These are phyloP conservation scores for Erodium trifolium DNA, from an alignment of 441 rosid species.

Conservation along the genomic window DNA sequence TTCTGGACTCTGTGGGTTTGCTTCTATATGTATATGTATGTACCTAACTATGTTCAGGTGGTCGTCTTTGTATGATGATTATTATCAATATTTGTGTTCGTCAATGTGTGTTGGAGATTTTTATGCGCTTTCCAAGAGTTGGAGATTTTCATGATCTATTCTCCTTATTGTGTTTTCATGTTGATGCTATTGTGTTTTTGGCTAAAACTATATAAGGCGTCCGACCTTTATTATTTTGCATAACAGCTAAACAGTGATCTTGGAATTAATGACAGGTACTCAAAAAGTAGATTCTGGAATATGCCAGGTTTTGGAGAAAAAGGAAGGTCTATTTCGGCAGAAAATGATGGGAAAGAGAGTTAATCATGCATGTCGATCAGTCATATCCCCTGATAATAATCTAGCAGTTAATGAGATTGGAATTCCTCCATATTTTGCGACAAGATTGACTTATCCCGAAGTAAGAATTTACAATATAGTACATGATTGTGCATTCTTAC, in stretches of 20 bases:
- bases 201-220: not conserved
- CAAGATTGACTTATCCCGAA: constrained; percentile 95
- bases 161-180: not conserved
- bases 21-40: not conserved
- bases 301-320: constrained; percentile 91
- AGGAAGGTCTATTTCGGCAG: constrained; percentile 96
- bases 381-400: constrained; percentile 97
- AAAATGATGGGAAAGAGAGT: constrained; percentile 99
- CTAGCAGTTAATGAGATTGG: constrained; percentile 97
- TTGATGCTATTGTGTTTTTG: not conserved
- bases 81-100: not conserved
- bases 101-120: not conserved
- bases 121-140: not conserved
- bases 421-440: constrained; percentile 89
- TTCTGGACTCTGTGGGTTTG: not conserved
- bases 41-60: not conserved
- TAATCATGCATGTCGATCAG: constrained; percentile 95
- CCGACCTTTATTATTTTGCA: constrained; percentile 8
- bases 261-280: constrained; percentile 44
- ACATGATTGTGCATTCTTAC: constrained; percentile 2
- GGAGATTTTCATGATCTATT: constrained; percentile 1
- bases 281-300: constrained; percentile 61
- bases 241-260: constrained; percentile 16
- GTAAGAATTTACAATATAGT: constrained; percentile 29
- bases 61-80: not conserved